Conservation (phyloP, 371 early-diverging fungal species). For the Apophysomyces sp. region DNA sequence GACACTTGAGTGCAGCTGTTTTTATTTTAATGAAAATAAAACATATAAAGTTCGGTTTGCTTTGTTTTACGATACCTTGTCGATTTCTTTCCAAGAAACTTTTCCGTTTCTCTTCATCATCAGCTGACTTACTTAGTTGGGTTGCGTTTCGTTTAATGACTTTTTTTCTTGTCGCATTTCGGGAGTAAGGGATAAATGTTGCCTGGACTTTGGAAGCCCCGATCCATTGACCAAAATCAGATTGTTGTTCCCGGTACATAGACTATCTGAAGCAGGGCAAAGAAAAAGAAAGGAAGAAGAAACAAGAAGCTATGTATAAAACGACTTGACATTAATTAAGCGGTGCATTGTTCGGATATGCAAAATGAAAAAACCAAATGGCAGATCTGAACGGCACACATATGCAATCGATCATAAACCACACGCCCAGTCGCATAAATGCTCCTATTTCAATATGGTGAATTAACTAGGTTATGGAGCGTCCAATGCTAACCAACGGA, state of each 20-base stretch:
- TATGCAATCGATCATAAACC: neutral
- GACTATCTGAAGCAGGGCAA: neutral
- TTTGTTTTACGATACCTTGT: constrained; percentile 43
- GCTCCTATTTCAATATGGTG: neutral
- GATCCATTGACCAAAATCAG: neutral
- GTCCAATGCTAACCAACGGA: no score
- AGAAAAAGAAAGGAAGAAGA: neutral
- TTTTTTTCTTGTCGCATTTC: neutral
- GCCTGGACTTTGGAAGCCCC: neutral
- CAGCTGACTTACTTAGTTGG: constrained; percentile 33
- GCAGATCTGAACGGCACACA: neutral
- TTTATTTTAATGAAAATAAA: constrained; percentile 18
- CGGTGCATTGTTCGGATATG: neutral
- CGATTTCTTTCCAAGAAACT: constrained; percentile 81
- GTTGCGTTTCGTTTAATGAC: constrained; percentile 8
- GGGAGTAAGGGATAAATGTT: neutral
- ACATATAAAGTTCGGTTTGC: neutral
- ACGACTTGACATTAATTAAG: neutral
- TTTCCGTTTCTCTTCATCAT: constrained; percentile 60
- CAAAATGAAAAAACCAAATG: neutral
- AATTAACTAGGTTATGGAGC: no score
- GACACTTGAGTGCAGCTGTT: constrained; percentile 89
- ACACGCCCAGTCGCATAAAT: neutral
- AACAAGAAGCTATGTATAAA: neutral
- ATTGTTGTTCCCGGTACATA: neutral